Base-by-base conservation (phyloP, 306 rosid genomes). In the Echinosophora koreensis region DNA sequence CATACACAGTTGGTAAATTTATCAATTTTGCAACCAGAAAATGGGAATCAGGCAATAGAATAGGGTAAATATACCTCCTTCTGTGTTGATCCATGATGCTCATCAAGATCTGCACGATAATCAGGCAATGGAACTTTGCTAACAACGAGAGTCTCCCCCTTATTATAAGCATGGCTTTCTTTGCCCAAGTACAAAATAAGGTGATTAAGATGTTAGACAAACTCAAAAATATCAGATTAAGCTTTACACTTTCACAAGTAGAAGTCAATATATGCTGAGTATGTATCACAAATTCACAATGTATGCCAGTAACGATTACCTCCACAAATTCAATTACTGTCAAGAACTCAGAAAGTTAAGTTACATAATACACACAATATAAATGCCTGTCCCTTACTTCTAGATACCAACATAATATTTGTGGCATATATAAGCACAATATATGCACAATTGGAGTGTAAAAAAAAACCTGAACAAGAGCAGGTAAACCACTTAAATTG, bases 61-160 rank as follows among this genome's bases (percentile, higher is more conserved):
- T 34, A 46, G 64, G 69, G 51, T 38, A 56, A 42, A 72, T 62
- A 73, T 51, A 78, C 98, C 97, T 92, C 97, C 67, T 90, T 89
- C 80, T 90, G 97, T 32, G 97, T 86, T 80, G 95, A 92, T 60
- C 98, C 98, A 87, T 94, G 97, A 27, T 84, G 90, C 55, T 92
- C 98, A 80, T 94, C 98, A 62, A 94, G 98, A 85, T 94, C 98
- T 38, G 97, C 98, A 67, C 97, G 91, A 80, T 92, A 94, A 86
- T 94, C 97, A 35, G 97, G 98, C 86, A 94, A 79, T 6, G 92
- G 97, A 76, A 89, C 91, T 86, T 90, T 94, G 92, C 98, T 94
- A 61, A 94, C 81, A 54, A 94, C 97, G 17, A 94, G 97, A 81
- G 88, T 55, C 87, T 88, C 88, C 86, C 98, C 97, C 74, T 92